These are phyloP conservation scores for Ustanciosporium gigantosporum DNA, from an alignment of 1,284 basidiomycete species.

Conservation along the genomic window DNA sequence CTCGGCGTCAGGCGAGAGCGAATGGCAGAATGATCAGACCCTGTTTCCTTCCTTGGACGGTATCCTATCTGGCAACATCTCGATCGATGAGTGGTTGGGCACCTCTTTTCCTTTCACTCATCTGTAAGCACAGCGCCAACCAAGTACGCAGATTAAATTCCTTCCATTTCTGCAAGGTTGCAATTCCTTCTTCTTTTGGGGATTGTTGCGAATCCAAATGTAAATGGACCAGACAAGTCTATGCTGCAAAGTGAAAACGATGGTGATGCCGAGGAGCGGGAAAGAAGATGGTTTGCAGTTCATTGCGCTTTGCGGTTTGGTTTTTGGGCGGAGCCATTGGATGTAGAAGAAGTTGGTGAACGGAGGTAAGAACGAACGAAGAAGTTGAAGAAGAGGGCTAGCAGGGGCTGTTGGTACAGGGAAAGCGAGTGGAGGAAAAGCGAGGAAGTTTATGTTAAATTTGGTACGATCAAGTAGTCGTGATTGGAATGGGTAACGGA, in stretches of 20 bases:
- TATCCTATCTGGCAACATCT: constrained; percentile 24
- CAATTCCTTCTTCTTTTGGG: no score
- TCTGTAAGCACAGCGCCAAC: no score
- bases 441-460: neutral
- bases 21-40: constrained; percentile 26
- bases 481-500: neutral
- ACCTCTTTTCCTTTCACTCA: constrained; percentile 32
- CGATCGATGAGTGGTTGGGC: constrained; percentile 38
- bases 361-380: constrained; percentile 47
- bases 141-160: no score
- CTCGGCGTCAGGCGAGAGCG: constrained; percentile 22
- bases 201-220: no score
- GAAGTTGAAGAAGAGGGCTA: constrained; percentile 51
- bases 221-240: no score
- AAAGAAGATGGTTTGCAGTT: no score
- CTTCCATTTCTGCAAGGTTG: no score
- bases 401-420: constrained; percentile 32
- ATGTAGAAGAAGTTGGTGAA: no score
- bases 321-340: no score
- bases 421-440: neutral
- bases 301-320: no score
- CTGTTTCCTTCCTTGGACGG: constrained; percentile 29
- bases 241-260: no score
- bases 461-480: neutral
- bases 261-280: no score